phyloP scores from a whole-genome alignment of 73 alveolate genomes.

The Tetrahymena malaccensis region DNA sequence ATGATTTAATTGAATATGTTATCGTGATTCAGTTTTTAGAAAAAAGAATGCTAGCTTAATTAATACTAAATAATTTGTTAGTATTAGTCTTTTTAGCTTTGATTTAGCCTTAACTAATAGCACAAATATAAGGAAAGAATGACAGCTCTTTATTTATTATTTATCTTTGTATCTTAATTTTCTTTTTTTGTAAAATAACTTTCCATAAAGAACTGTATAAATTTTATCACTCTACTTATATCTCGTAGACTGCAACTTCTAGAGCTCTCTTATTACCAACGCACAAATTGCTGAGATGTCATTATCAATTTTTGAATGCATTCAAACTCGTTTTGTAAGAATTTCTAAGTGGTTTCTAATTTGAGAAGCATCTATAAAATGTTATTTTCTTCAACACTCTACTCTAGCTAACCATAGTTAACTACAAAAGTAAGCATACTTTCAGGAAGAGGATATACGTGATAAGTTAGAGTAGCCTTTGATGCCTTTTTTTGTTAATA shows the following conservation, averaged over 20 bases:
- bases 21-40: not conserved
- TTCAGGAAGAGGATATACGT: not conserved
- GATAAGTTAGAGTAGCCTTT: not conserved
- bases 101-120: constrained; percentile 44
- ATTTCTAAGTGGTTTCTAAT: not conserved
- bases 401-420: not conserved
- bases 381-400: not conserved
- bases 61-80: not conserved
- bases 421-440: not conserved
- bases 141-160: not conserved
- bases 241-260: not conserved
- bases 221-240: not conserved
- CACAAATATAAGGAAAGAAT: constrained; percentile 47
- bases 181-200: not conserved
- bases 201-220: not conserved
- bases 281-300: not conserved
- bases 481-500: not conserved
- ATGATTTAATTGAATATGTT: not conserved
- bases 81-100: constrained; percentile 15
- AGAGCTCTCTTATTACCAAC: not conserved
- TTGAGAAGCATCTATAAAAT: not conserved
- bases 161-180: not conserved
- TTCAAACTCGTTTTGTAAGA: not conserved
- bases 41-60: not conserved
- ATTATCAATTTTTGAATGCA: not conserved